These are phyloP conservation scores for Tephrocybe rancida DNA, from an alignment of 768 basidiomycete species.

Conservation along the genomic window DNA sequence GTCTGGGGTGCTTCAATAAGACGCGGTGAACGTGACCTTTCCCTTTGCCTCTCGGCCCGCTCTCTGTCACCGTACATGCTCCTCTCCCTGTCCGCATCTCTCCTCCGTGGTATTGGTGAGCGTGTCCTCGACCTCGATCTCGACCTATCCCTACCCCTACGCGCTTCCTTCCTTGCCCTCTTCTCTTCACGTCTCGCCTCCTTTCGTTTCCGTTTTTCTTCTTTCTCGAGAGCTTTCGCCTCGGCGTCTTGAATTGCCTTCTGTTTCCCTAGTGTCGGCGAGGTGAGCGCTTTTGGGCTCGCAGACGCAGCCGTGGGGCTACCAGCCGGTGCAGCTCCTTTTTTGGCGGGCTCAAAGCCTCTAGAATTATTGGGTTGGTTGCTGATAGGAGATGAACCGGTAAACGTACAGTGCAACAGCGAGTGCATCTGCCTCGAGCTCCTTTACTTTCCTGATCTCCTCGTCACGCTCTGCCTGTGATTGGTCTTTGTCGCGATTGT, in stretches of 20 bases:
- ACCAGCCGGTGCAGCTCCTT: slow-evolving; percentile 27
- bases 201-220: slow-evolving; percentile 54
- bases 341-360: slow-evolving; percentile 68
- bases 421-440: slow-evolving; percentile 88
- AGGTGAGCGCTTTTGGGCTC: slow-evolving; percentile 2
- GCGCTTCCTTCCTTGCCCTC: slow-evolving; percentile 29
- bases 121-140: neutral
- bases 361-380: slow-evolving; percentile 34
- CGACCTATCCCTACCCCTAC: slow-evolving; percentile 21
- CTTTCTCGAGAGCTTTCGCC: slow-evolving; percentile 38
- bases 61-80: neutral
- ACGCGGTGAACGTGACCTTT: slow-evolving; percentile 3
- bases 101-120: slow-evolving; percentile 24
- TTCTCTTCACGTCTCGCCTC: slow-evolving; percentile 56
- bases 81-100: slow-evolving; percentile 24
- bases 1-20: slow-evolving; percentile 22
- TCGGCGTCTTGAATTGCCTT: slow-evolving; percentile 19
- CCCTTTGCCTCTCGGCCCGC: slow-evolving; percentile 15
- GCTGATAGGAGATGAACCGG: neutral
- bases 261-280: slow-evolving; percentile 9
- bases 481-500: slow-evolving; percentile 60
- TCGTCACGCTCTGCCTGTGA: slow-evolving; percentile 54
- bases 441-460: slow-evolving; percentile 83
- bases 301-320: slow-evolving; percentile 18
- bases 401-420: slow-evolving; percentile 70